A percentile compares a stretch with the other conserved stretches of the same genome.
These are phyloP conservation scores for Paramecium caudatum DNA, from an alignment of 73 alveolate genomes.

Conservation along the genomic window DNA sequence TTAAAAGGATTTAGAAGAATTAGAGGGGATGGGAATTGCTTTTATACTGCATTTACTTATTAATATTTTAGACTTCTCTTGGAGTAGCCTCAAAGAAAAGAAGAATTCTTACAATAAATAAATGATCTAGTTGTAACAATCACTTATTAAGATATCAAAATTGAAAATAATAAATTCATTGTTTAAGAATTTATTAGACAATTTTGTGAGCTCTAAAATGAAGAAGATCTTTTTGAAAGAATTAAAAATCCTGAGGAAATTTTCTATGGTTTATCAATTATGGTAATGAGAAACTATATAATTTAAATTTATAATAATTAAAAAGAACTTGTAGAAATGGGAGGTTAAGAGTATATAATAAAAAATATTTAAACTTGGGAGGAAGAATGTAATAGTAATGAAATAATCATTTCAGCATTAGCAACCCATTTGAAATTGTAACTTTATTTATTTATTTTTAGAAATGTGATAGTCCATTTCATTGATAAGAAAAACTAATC, in stretches of 20 bases:
- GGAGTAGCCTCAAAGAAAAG: not conserved
- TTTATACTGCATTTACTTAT: slow-evolving; percentile 8
- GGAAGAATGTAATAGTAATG: slow-evolving; percentile 15
- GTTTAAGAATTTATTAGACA: not conserved
- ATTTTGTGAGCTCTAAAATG: not conserved
- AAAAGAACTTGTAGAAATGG: not conserved
- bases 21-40: slow-evolving; percentile 64
- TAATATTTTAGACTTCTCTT: not conserved
- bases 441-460: not conserved
- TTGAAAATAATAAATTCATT: not conserved
- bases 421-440: not conserved
- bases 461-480: not conserved
- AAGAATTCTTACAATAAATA: not conserved
- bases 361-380: not conserved
- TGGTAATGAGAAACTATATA: not conserved
- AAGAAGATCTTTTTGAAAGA: not conserved
- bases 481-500: not conserved
- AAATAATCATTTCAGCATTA: not conserved
- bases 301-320: not conserved
- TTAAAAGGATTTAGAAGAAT: not conserved
- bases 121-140: not conserved
- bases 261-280: not conserved
- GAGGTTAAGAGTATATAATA: not conserved
- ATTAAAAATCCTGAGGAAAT: not conserved
- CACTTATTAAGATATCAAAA: not conserved